Evolutionary conservation across 441 rosid species (phyloP).

Genomic region (Pelargonium cotyledonis): DNA sequence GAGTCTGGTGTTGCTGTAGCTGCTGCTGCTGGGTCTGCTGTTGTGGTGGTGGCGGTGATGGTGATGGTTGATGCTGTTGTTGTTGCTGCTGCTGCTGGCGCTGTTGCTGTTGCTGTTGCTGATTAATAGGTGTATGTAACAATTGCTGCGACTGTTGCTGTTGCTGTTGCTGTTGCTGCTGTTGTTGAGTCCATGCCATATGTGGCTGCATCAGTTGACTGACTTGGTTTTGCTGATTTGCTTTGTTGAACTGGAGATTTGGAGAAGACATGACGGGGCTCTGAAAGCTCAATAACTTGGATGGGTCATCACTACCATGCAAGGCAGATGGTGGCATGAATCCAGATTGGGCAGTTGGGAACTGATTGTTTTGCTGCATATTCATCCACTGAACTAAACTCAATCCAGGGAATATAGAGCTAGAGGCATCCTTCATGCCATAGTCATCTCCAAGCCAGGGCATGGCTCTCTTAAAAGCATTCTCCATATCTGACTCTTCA

Average conservation of each 20-base stretch:
- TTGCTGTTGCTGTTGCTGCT: conserved; percentile 63
- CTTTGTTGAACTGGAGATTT: conserved; percentile 62
- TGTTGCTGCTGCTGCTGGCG: conserved; percentile 41
- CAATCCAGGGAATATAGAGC: conserved; percentile 37
- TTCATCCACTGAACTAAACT: conserved; percentile 70
- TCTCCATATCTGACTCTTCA: conserved; percentile 55
- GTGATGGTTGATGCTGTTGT: conserved; percentile 26
- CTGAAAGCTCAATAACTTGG: conserved; percentile 83
- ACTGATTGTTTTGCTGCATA: conserved; percentile 58
- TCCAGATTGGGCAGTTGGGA: conserved; percentile 46
- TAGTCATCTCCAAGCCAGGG: conserved; percentile 64
- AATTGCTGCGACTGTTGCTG: conserved; percentile 39
- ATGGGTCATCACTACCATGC: conserved; percentile 45
- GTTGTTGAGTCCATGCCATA: conserved; percentile 69
- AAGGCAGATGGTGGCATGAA: conserved; percentile 39
- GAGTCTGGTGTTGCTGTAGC: conserved; percentile 29
- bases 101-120: conserved; percentile 10
- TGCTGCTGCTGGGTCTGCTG: conserved; percentile 35
- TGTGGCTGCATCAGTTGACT: conserved; percentile 61
- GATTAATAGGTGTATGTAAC: neutral
- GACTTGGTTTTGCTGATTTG: conserved; percentile 46
- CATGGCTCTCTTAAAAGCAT: conserved; percentile 49
- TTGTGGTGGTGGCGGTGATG: conserved; percentile 28
- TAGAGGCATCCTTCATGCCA: conserved; percentile 44
- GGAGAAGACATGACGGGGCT: conserved; percentile 49